A percentile compares a stretch with the other conserved stretches of the same genome.
Conservation (phyloP, 1,284 basidiomycete genomes). For the Earliella scabrosa region DNA sequence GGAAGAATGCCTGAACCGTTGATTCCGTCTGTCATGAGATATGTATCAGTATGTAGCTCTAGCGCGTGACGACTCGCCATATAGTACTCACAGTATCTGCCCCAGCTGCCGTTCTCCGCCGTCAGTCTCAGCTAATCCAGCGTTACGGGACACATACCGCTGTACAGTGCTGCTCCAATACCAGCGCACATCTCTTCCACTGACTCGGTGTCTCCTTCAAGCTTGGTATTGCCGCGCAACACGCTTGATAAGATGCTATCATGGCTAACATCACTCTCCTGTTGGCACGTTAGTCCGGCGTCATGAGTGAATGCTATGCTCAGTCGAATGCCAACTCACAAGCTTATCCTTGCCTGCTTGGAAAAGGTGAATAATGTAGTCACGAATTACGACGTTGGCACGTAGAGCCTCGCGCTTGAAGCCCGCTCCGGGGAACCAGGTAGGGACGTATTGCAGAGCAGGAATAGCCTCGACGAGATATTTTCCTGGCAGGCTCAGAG, state of each 20-base stretch:
- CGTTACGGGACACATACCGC: neutral
- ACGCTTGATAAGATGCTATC: no score
- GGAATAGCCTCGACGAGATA: conserved; percentile 10
- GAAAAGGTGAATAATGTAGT: no score
- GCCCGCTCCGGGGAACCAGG: conserved; percentile 14
- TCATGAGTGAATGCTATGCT: no score
- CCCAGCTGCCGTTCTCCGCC: neutral
- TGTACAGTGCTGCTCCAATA: neutral
- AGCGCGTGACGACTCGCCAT: no score
- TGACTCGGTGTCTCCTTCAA: no score
- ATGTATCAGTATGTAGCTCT: no score
- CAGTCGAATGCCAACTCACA: no score
- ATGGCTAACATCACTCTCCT: no score
- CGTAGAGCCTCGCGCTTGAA: conserved; percentile 10
- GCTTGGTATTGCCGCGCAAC: no score
- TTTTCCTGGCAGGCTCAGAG: conserved; percentile 1
- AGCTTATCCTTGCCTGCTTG: neutral
- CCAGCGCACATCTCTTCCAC: no score
- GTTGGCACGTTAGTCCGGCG: no score
- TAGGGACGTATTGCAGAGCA: conserved; percentile 7
- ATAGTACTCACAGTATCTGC: conserved; percentile 1
- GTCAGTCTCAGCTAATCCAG: no score
- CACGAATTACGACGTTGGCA: neutral
- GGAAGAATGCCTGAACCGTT: conserved; percentile 24
- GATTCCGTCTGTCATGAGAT: conserved; percentile 12